phyloP scores from a whole-genome alignment of 177 flowering plant genomes.

The Telopea speciosissima region DNA sequence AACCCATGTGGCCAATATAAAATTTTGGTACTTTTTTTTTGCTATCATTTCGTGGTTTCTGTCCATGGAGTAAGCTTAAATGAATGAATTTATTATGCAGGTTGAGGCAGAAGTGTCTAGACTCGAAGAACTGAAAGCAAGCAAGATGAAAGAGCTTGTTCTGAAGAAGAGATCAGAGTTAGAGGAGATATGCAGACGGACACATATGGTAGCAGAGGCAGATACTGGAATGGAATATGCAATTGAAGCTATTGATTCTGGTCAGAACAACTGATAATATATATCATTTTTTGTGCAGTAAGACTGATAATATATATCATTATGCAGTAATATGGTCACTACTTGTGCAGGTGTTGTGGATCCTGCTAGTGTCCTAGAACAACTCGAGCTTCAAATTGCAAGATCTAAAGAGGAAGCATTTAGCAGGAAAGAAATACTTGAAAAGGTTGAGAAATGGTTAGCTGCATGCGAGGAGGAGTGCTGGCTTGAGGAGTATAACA shows the following conservation, averaged over 20 bases:
- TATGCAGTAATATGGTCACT: not conserved
- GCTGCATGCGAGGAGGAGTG: conserved; percentile 65
- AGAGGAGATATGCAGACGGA: conserved; percentile 37
- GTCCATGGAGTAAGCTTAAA: not conserved
- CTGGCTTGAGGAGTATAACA: conserved; percentile 76
- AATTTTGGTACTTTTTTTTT: too few species aligned
- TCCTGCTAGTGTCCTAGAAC: conserved; percentile 50
- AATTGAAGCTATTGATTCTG: conserved; percentile 40
- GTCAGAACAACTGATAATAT: conserved; percentile 16
- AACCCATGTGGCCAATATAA: too few species aligned
- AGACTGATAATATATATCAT: too few species aligned
- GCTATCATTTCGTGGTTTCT: not conserved
- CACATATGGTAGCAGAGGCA: conserved; percentile 35
- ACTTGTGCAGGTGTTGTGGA: conserved; percentile 43
- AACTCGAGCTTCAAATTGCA: conserved; percentile 50
- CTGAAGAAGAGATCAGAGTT: conserved; percentile 38
- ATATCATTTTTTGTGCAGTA: not conserved
- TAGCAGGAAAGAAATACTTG: conserved; percentile 62
- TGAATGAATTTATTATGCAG: conserved; percentile 17
- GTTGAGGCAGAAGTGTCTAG: conserved; percentile 48
- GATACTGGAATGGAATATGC: conserved; percentile 18
- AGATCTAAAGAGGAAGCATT: conserved; percentile 63
- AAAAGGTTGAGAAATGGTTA: conserved; percentile 68
- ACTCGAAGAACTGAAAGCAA: conserved; percentile 40
- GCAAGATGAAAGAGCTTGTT: conserved; percentile 48